Percentiles rank a stretch among this genome's conserved stretches.
These are phyloP conservation scores for Arachnomyces sp. DNA, from an alignment of 2,329 filamentous ascomycete species.

Conservation along the genomic window DNA sequence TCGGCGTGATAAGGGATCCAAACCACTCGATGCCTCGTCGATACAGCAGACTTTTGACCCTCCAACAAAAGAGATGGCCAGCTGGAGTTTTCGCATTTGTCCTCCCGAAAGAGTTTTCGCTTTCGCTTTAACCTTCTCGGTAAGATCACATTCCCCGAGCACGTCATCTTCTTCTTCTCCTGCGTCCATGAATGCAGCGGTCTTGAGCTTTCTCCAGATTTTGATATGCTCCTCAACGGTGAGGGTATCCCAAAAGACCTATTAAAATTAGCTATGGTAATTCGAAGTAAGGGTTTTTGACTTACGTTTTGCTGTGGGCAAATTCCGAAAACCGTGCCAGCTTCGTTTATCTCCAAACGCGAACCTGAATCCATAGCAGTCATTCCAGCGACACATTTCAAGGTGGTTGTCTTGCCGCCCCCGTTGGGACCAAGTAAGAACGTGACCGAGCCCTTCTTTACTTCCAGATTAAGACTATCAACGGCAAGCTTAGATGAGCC, in stretches of 20 bases:
- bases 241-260: constrained; percentile 74
- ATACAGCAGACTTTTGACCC: constrained; percentile 76
- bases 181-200: constrained; percentile 46
- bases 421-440: constrained; percentile 78
- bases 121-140: constrained; percentile 59
- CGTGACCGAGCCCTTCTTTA: constrained; percentile 67
- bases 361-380: constrained; percentile 45
- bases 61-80: constrained; percentile 86
- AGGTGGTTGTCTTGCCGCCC: constrained; percentile 74
- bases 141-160: constrained; percentile 61
- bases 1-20: constrained; percentile 70
- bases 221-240: constrained; percentile 72
- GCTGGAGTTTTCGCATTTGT: constrained; percentile 78
- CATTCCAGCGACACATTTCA: constrained; percentile 74
- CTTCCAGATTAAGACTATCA: constrained; percentile 58
- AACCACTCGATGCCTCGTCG: constrained; percentile 75
- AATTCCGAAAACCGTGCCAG: constrained; percentile 67
- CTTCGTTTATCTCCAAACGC: constrained; percentile 66
- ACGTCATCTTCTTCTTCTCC: constrained; percentile 53
- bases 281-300: no score
- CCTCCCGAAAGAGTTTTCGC: constrained; percentile 73
- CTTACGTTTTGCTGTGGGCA: constrained; percentile 69
- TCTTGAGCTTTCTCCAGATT: constrained; percentile 73
- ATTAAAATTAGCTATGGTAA: no score
- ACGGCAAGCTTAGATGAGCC: constrained; percentile 66